Base-by-base conservation (phyloP, 2,329 filamentous ascomycete genomes). In the Myriosclerotinia duriaeana region DNA sequence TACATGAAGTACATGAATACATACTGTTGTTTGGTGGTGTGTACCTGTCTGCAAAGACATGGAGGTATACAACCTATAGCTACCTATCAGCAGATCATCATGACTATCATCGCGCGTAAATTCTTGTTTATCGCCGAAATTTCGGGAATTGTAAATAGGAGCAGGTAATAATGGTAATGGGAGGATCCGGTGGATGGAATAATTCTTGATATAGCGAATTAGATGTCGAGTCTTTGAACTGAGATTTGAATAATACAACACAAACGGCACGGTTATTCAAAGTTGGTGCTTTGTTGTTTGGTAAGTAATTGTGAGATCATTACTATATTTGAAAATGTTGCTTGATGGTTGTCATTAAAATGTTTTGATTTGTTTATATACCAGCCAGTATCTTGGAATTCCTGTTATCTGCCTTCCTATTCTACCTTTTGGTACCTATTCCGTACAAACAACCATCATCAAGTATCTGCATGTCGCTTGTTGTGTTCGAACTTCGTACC, bases 401-500 rank as follows among this genome's bases (percentile, higher is more conserved):
- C n/a, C n/a, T n/a, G 30, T 36, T 22, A 5, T 53, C 53, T 53
- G 63, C 53, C 54, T 42, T 42, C 17, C 42, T 20, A 38, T 60
- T 38, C 15, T 36, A 44, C 56, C 30, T 48, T 15, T 20, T n/a
- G 15, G 17, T 46, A 20, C 40, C 9, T 20, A 17, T 20, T 50
- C 9, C 12, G 46, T 50, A 22, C n/a, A n/a, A 50, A 22, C n/a
- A 30, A 30, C 48, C 48, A 22, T 12, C 48, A 15, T 20, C 30
- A 9, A 61, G 8, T 20, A 50, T 64, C 26, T 64, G 61, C 61
- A 38, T 15, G 61, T 46, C 61, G 52, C 61, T 36, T 40, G 36
- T 42, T 64, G 20, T 55, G 40, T 20, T 46, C 44, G 63, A 60
- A 65, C 63, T 20, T 46, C 44, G 63, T 65, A 65, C 63, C 54